Conservation (phyloP, 78 protist species). For the Emiliania huxleyi region DNA sequence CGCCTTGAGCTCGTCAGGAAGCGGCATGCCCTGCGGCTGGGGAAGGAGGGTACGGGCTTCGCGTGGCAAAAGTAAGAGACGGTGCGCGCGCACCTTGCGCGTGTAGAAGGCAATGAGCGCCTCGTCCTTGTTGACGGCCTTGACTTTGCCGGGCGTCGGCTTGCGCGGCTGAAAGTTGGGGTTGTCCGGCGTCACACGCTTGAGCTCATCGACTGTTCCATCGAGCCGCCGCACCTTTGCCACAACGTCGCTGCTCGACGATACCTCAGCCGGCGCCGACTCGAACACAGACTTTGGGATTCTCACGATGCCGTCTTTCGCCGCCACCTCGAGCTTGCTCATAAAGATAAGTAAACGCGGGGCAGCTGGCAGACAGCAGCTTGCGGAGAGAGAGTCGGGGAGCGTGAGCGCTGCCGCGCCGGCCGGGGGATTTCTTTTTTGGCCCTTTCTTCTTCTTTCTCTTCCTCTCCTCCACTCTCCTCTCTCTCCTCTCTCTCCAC, state of each 20-base stretch:
- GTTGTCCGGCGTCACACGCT: background rate
- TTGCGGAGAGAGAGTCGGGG: too few relatives aligned
- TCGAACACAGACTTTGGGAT: background rate
- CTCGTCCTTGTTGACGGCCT: background rate
- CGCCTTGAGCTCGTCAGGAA: background rate
- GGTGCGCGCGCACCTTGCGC: too few relatives aligned
- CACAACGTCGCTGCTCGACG: background rate
- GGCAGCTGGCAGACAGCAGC: too few relatives aligned
- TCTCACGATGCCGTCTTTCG: background rate
- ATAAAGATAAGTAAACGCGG: too few relatives aligned
- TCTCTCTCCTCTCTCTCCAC: too few relatives aligned
- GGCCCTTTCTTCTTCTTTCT: too few relatives aligned
- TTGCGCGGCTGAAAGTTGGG: background rate
- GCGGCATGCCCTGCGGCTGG: background rate
- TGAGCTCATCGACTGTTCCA: background rate
- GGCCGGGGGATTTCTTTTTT: too few relatives aligned
- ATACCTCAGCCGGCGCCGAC: background rate
- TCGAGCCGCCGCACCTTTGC: background rate
- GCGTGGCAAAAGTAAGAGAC: too few relatives aligned
- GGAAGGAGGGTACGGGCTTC: too few relatives aligned
- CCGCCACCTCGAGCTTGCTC: too few relatives aligned
- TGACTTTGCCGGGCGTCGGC: background rate
- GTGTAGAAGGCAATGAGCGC: background rate
- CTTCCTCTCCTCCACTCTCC: too few relatives aligned
- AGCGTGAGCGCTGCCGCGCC: too few relatives aligned